A percentile compares a stretch with the other conserved stretches of the same genome.
These are phyloP conservation scores for Curvularia eragrostidis DNA, from an alignment of 2,329 filamentous ascomycete genomes.

Conservation along the genomic window DNA sequence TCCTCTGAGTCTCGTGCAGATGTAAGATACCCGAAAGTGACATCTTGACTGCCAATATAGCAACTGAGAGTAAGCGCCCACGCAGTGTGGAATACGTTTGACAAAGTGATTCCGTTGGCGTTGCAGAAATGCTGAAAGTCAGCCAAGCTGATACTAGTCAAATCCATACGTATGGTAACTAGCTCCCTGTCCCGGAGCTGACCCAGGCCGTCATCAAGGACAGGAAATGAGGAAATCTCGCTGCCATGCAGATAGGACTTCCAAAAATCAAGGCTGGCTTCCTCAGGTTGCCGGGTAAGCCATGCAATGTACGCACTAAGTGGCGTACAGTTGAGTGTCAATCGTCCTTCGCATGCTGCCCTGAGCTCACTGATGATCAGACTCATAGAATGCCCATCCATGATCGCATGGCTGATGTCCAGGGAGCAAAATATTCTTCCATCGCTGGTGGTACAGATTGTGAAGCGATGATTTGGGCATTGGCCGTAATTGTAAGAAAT, in stretches of 20 bases:
- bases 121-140: conserved; percentile 51
- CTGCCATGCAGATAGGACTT: conserved; percentile 39
- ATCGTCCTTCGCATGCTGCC: conserved; percentile 34
- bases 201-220: conserved; percentile 33
- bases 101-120: conserved; percentile 54
- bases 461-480: conserved; percentile 43
- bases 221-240: conserved; percentile 44
- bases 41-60: conserved; percentile 48
- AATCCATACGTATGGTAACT: conserved; percentile 38
- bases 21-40: conserved; percentile 56
- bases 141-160: conserved; percentile 34
- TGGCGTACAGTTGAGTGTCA: conserved; percentile 33
- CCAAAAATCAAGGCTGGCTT: conserved; percentile 42
- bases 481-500: conserved; percentile 34
- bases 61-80: conserved; percentile 51
- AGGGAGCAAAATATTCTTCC: conserved; percentile 36
- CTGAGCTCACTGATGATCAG: conserved; percentile 38
- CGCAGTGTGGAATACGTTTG: conserved; percentile 54
- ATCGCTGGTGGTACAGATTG: conserved; percentile 35
- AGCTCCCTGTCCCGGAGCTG: conserved; percentile 28
- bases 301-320: conserved; percentile 46
- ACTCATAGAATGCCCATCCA: conserved; percentile 47
- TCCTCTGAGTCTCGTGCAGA: conserved; percentile 51
- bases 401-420: conserved; percentile 47
- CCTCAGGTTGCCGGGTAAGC: conserved; percentile 33